A percentile compares a stretch with the other conserved stretches of the same genome.
Conservation (phyloP, 2,329 filamentous ascomycete genomes). For the Aspergillus texensis region DNA sequence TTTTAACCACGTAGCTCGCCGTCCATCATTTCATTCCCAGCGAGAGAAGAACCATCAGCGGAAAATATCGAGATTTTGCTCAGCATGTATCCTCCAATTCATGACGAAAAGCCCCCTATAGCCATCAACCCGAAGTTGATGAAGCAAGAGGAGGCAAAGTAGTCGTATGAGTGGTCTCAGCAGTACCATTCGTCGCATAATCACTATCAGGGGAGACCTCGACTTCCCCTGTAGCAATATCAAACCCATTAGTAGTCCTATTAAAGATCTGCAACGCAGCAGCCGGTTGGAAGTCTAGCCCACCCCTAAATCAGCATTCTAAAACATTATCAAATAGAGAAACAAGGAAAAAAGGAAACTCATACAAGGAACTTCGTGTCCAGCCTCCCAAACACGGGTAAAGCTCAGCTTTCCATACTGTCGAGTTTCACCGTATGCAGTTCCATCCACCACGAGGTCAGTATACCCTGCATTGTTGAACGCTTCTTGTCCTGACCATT, state of each 20-base stretch:
- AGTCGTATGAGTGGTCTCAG: conserved; percentile 49
- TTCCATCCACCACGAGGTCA: conserved; percentile 68
- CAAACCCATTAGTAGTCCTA: conserved; percentile 59
- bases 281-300: conserved; percentile 54
- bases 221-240: conserved; percentile 56
- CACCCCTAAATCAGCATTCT: not conserved
- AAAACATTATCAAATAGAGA: not conserved
- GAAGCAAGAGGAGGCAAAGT: not conserved
- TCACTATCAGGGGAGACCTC: conserved; percentile 28
- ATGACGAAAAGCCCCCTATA: not conserved
- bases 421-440: conserved; percentile 69
- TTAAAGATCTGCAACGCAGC: conserved; percentile 63
- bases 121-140: not conserved
- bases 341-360: not conserved
- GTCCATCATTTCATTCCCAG: too few relatives aligned
- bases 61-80: not conserved
- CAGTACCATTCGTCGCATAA: conserved; percentile 45
- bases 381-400: conserved; percentile 67
- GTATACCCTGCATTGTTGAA: conserved; percentile 73
- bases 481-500: conserved; percentile 49
- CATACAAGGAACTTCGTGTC: conserved; percentile 60
- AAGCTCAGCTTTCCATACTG: conserved; percentile 77
- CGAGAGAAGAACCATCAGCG: too few relatives aligned
- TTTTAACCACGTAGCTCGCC: too few relatives aligned
- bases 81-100: not conserved